These are phyloP conservation scores for Fusarium heterosporum DNA, from an alignment of 2,329 filamentous ascomycete genomes.

Conservation along the genomic window DNA sequence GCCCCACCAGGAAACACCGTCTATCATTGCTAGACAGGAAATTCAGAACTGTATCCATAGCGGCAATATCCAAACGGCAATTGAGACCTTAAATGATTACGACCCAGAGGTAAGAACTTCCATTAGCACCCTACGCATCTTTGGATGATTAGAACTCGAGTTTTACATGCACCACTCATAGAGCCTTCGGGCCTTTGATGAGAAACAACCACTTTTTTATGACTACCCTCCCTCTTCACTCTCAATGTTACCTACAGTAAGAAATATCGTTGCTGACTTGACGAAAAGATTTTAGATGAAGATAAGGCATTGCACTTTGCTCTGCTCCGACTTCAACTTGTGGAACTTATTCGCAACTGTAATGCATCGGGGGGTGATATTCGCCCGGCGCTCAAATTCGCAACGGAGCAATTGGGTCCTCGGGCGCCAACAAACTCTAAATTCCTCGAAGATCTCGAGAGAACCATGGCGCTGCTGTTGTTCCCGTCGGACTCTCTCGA, in stretches of 20 bases:
- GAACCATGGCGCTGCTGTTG: slow-evolving; percentile 91
- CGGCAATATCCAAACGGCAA: slow-evolving; percentile 87
- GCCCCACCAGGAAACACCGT: slow-evolving; percentile 76
- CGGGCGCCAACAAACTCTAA: slow-evolving; percentile 83
- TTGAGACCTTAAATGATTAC: slow-evolving; percentile 87
- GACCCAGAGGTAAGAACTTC: slow-evolving; percentile 83
- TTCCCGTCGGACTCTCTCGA: slow-evolving; percentile 85
- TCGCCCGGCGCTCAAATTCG: slow-evolving; percentile 83
- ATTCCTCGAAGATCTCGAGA: slow-evolving; percentile 88
- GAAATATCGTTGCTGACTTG: slow-evolving; percentile 21
- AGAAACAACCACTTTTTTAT: slow-evolving; percentile 76
- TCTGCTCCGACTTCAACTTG: slow-evolving; percentile 87
- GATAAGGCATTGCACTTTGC: slow-evolving; percentile 89
- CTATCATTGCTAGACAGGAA: slow-evolving; percentile 81
- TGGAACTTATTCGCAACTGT: slow-evolving; percentile 89
- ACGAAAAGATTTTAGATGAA: slow-evolving; percentile 82
- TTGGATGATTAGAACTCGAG: slow-evolving; percentile 87
- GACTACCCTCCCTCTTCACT: slow-evolving; percentile 42
- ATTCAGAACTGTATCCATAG: slow-evolving; percentile 88
- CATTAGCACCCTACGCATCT: slow-evolving; percentile 20
- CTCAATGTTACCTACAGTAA: neutral
- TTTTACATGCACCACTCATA: slow-evolving; percentile 99
- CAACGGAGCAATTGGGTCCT: slow-evolving; percentile 86
- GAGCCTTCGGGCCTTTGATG: slow-evolving; percentile 88
- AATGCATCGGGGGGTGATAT: slow-evolving; percentile 78